Percentiles rank a stretch among this genome's conserved stretches.
Evolutionary conservation across 352 stramenopile genomes (phyloP).

Genomic region (Phytopythium boreale): DNA sequence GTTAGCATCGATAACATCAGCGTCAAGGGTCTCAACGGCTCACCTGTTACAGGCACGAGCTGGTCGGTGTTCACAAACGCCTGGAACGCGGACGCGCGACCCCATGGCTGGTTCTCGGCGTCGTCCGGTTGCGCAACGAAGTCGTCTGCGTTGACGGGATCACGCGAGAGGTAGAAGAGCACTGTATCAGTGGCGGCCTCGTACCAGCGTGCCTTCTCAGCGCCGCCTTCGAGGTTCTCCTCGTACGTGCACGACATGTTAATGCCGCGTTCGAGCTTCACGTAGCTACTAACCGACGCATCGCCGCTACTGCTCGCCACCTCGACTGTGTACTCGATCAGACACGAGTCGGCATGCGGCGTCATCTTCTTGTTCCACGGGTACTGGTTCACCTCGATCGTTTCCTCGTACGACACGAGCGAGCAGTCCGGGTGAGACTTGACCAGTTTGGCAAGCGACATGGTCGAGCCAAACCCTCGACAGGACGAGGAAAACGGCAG

Average conservation of each 20-base stretch:
- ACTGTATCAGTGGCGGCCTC: conserved; percentile 67
- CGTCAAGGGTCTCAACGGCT: neutral
- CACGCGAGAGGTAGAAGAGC: conserved; percentile 89
- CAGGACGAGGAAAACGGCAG: conserved; percentile 97
- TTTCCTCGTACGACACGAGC: conserved; percentile 84
- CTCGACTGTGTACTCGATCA: conserved; percentile 50
- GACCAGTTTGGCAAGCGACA: conserved; percentile 92
- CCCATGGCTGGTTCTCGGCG: conserved; percentile 40
- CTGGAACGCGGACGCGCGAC: conserved; percentile 45
- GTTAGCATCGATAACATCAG: neutral
- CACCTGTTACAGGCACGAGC: conserved; percentile 76
- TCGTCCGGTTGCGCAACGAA: conserved; percentile 43
- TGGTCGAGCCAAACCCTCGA: conserved; percentile 92
- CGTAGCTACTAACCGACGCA: conserved; percentile 9
- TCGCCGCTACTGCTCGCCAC: conserved; percentile 13
- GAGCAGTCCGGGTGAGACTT: conserved; percentile 94
- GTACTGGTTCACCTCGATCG: conserved; percentile 91
- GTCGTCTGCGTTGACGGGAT: conserved; percentile 50
- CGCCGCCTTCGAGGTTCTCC: conserved; percentile 71
- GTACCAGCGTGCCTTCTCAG: conserved; percentile 87
- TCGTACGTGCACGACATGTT: conserved; percentile 91
- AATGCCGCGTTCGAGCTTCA: conserved; percentile 59
- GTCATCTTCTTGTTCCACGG: conserved; percentile 82
- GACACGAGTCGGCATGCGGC: conserved; percentile 79
- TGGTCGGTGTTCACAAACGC: conserved; percentile 57